phyloP scores from a whole-genome alignment of 2,329 filamentous ascomycete genomes.

The Rutstroemia sp. region DNA sequence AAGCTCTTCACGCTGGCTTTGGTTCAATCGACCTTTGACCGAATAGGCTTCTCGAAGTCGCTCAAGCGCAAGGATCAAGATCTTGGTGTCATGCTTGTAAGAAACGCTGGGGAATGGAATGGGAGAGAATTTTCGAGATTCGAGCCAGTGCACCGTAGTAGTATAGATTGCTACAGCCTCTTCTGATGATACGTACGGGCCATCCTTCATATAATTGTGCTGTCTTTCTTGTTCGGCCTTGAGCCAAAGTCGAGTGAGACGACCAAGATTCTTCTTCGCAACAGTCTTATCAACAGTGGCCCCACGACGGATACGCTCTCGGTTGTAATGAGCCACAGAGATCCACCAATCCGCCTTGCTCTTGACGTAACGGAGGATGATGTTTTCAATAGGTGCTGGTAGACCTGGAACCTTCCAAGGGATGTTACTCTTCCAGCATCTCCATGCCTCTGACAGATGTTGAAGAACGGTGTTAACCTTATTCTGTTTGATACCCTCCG shows the following conservation, averaged over 20 bases:
- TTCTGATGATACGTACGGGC: slow-evolving; percentile 95
- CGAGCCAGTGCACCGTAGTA: slow-evolving; percentile 96
- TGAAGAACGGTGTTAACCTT: slow-evolving; percentile 98
- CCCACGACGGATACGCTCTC: slow-evolving; percentile 90
- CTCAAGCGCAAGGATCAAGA: slow-evolving; percentile 90
- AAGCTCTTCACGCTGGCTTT: slow-evolving; percentile 94
- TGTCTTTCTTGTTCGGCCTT: slow-evolving; percentile 98
- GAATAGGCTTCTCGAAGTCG: slow-evolving; percentile 92
- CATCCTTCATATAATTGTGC: slow-evolving; percentile 99
- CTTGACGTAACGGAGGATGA: slow-evolving; percentile 97
- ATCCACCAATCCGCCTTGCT: slow-evolving; percentile 99
- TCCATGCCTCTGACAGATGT: slow-evolving; percentile 95
- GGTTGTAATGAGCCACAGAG: slow-evolving; percentile 96
- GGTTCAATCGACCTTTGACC: slow-evolving; percentile 92
- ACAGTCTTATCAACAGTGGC: slow-evolving; percentile 99
- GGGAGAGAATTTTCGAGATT: slow-evolving; percentile 95
- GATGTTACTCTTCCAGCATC: slow-evolving; percentile 99
- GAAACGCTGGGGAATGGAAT: slow-evolving; percentile 98
- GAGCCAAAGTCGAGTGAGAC: slow-evolving; percentile 89
- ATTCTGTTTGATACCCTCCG: slow-evolving; percentile 98
- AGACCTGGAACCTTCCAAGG: slow-evolving; percentile 98
- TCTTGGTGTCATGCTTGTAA: slow-evolving; percentile 99
- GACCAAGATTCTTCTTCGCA: slow-evolving; percentile 96
- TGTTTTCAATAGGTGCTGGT: slow-evolving; percentile 96
- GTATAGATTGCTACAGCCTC: slow-evolving; percentile 99